A percentile compares a stretch with the other conserved stretches of the same genome.
Conservation (phyloP, 768 basidiomycete genomes). For the Termitomyces sp. region DNA sequence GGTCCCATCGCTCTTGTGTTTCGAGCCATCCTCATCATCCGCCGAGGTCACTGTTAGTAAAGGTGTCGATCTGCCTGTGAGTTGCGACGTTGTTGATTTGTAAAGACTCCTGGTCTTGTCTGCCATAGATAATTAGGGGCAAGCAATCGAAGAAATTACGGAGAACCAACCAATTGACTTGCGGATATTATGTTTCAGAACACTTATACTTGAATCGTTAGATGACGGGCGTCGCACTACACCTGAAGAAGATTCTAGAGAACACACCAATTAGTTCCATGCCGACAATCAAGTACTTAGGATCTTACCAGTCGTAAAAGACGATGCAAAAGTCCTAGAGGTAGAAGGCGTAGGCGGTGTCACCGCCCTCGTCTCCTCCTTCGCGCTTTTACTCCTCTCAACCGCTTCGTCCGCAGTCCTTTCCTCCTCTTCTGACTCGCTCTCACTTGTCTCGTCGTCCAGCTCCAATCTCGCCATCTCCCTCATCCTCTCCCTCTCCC, state of each 20-base stretch:
- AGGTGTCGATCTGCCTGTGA: constrained; percentile 40
- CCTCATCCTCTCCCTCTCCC: constrained; percentile 63
- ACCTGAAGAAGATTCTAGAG: constrained; percentile 4
- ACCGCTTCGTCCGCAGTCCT: constrained; percentile 11
- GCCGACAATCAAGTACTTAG: neutral
- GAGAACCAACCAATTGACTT: constrained; percentile 62
- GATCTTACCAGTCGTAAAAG: constrained; percentile 11
- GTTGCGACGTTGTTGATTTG: constrained; percentile 55
- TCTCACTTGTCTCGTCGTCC: constrained; percentile 39
- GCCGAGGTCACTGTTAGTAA: constrained; percentile 37
- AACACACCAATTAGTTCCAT: neutral
- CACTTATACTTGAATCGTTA: constrained; percentile 30
- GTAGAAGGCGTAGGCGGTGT: constrained; percentile 5
- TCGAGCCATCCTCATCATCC: constrained; percentile 18
- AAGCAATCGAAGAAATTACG: neutral
- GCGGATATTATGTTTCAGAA: constrained; percentile 68
- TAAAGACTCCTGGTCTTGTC: constrained; percentile 68
- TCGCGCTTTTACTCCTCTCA: constrained; percentile 31
- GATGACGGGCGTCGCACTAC: constrained; percentile 9
- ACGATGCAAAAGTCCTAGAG: constrained; percentile 6
- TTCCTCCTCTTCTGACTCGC: constrained; percentile 29
- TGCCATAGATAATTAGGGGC: constrained; percentile 19
- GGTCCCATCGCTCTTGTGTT: constrained; percentile 20
- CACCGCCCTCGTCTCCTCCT: constrained; percentile 30
- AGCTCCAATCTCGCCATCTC: constrained; percentile 62